Conservation (phyloP, 2,329 filamentous ascomycete genomes). For the Xylaria sp. region DNA sequence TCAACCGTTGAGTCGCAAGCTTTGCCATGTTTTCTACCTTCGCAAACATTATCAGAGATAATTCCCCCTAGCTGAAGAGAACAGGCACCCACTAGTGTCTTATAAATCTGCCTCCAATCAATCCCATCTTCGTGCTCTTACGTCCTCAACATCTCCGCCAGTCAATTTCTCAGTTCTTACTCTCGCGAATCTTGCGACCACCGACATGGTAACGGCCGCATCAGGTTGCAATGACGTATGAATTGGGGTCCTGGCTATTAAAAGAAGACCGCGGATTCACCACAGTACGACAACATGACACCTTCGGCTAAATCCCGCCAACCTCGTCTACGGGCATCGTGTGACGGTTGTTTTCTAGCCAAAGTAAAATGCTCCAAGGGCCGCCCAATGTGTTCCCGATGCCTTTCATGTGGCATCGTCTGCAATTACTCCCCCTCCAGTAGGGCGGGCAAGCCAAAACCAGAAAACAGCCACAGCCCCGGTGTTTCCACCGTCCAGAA, state of each 20-base stretch:
- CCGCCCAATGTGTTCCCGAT: slow-evolving; percentile 64
- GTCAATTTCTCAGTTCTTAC: neutral
- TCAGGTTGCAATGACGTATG: slow-evolving; percentile 1
- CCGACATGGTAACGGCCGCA: neutral
- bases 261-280: neutral
- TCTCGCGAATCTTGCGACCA: neutral
- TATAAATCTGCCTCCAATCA: neutral
- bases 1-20: neutral
- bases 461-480: slow-evolving; percentile 44
- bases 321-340: slow-evolving; percentile 59
- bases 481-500: slow-evolving; percentile 38
- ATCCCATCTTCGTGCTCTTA: neutral
- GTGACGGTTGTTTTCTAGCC: slow-evolving; percentile 65
- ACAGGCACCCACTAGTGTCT: neutral
- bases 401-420: slow-evolving; percentile 59
- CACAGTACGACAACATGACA: slow-evolving; percentile 18
- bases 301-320: slow-evolving; percentile 9
- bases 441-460: slow-evolving; percentile 61
- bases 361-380: slow-evolving; percentile 67
- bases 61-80: neutral
- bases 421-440: slow-evolving; percentile 65
- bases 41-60: neutral
- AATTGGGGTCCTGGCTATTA: neutral
- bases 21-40: neutral
- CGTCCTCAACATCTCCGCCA: neutral